Conservation (phyloP, 106 monocot genomes). For the Chionographis japonica region DNA sequence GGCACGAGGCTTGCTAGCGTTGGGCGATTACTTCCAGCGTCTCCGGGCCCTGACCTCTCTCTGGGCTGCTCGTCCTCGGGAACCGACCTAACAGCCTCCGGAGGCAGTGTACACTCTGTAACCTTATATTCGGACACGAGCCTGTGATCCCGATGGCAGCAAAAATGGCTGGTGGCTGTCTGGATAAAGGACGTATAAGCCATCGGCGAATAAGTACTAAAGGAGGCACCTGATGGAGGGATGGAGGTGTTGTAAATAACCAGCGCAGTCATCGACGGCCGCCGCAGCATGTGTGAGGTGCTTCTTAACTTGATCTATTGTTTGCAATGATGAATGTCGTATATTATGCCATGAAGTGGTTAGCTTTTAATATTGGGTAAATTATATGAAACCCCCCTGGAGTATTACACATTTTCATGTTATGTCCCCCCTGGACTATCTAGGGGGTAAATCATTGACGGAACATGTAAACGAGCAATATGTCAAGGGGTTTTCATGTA, state of each 20-base stretch:
- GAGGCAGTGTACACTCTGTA: neutral
- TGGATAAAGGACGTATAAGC: too few species aligned
- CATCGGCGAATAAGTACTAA: too few species aligned
- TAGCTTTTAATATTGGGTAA: too few species aligned
- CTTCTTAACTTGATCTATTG: neutral
- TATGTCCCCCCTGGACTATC: too few species aligned
- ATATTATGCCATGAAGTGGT: neutral
- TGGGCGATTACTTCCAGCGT: constrained; percentile 81
- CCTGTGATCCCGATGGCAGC: neutral
- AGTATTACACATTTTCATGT: too few species aligned
- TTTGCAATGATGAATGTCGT: neutral
- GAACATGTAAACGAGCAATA: too few species aligned
- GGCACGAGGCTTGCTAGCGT: constrained; percentile 73
- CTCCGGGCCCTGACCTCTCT: constrained; percentile 73
- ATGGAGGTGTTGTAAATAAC: neutral
- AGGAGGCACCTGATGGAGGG: too few species aligned
- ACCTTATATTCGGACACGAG: neutral
- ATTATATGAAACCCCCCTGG: too few species aligned
- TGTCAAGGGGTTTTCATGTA: too few species aligned
- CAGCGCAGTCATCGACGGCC: neutral
- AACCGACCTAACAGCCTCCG: constrained; percentile 16
- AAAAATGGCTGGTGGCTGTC: too few species aligned
- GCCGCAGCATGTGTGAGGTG: neutral
- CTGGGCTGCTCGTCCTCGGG: constrained; percentile 71
- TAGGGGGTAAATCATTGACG: too few species aligned